phyloP scores from a whole-genome alignment of 371 early-diverging fungal genomes.

The Choanephora cucurbitarum region DNA sequence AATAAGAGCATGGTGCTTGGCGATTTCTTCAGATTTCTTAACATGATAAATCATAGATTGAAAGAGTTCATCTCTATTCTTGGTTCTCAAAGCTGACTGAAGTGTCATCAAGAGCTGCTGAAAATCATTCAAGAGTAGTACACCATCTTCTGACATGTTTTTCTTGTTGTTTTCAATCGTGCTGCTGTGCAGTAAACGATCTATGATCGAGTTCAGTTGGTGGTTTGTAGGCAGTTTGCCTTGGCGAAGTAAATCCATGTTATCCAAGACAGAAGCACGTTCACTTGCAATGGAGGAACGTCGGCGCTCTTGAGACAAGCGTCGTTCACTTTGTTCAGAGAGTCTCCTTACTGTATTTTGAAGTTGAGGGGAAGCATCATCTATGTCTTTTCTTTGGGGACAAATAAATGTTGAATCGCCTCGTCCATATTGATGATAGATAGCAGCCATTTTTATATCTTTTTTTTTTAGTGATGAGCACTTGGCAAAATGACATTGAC shows the following conservation, averaged over 20 bases:
- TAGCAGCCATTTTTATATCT: slow-evolving; percentile 14
- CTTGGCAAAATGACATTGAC: neutral
- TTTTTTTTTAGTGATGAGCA: no score
- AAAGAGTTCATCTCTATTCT: slow-evolving; percentile 60
- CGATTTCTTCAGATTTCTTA: neutral
- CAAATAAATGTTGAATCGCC: slow-evolving; percentile 3
- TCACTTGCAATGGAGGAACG: slow-evolving; percentile 1
- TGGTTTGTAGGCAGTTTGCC: slow-evolving; percentile 68
- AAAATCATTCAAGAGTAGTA: slow-evolving; percentile 43
- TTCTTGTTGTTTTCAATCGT: slow-evolving; percentile 26
- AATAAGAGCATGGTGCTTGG: neutral
- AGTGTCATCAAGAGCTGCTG: slow-evolving; percentile 41
- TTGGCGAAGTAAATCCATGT: slow-evolving; percentile 41
- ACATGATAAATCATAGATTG: slow-evolving; percentile 58
- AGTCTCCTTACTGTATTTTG: slow-evolving; percentile 3
- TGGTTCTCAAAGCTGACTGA: slow-evolving; percentile 44
- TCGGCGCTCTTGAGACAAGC: neutral
- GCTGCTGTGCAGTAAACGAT: slow-evolving; percentile 5
- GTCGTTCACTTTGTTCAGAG: slow-evolving; percentile 5
- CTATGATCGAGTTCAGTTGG: slow-evolving; percentile 25
- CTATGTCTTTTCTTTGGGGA: slow-evolving; percentile 4
- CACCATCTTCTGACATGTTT: slow-evolving; percentile 47
- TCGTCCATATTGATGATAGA: slow-evolving; percentile 6
- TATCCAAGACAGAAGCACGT: neutral
- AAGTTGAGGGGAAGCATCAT: slow-evolving; percentile 1